These are phyloP conservation scores for Suhomyces chickasaworum DNA, from an alignment of 1,139 yeast species.

Conservation along the genomic window DNA sequence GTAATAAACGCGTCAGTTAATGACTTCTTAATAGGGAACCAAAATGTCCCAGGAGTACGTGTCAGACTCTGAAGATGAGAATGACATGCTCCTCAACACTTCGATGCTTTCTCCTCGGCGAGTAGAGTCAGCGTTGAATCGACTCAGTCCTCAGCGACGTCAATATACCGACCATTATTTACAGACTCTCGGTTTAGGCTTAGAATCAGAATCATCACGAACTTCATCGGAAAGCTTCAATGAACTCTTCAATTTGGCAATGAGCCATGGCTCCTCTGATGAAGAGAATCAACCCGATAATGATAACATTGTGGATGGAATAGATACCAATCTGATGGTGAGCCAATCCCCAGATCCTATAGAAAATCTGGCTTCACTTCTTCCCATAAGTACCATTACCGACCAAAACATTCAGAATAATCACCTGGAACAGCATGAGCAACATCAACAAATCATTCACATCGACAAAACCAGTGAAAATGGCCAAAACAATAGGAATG, in stretches of 20 bases:
- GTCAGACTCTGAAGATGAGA: slow-evolving; percentile 23
- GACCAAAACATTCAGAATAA: not conserved
- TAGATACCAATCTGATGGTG: not conserved
- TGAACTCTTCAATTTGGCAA: slow-evolving; percentile 4
- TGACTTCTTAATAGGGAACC: slow-evolving; percentile 1
- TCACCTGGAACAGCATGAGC: not conserved
- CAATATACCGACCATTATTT: not conserved
- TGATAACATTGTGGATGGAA: not conserved
- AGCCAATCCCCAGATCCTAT: not conserved
- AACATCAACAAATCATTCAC: no score
- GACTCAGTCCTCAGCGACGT: slow-evolving; percentile 13
- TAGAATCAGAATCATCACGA: not conserved
- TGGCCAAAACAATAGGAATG: no score
- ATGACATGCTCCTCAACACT: slow-evolving; percentile 10
- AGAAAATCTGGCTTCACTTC: not conserved
- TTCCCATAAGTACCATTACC: not conserved
- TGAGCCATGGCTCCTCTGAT: slow-evolving; percentile 1
- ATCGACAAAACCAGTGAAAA: no score
- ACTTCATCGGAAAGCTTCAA: not conserved
- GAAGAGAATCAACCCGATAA: not conserved
- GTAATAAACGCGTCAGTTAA: slow-evolving; percentile 4
- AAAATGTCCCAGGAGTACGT: slow-evolving; percentile 16
- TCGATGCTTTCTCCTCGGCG: slow-evolving; percentile 17
- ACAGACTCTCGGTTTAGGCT: not conserved
- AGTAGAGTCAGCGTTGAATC: slow-evolving; percentile 12